A percentile compares a stretch with the other conserved stretches of the same genome.
Conservation (phyloP, 305 asterid genomes). For the Solanum aculeatissimum region DNA sequence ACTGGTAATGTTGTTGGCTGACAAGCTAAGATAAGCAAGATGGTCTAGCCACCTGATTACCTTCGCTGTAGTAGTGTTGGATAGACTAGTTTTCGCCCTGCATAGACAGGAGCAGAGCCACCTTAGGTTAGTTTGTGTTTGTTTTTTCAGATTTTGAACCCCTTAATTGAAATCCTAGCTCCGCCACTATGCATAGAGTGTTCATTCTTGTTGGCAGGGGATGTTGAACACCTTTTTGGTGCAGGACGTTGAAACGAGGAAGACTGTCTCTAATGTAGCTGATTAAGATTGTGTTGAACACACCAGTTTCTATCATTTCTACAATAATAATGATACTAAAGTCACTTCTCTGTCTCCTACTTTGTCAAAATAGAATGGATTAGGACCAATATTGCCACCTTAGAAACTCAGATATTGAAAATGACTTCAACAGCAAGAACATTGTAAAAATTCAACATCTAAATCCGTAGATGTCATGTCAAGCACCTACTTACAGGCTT, state of each 20-base stretch:
- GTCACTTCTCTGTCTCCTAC: not conserved
- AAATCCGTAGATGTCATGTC: not conserved
- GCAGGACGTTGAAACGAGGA: not conserved
- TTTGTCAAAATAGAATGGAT: not conserved
- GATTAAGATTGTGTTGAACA: not conserved
- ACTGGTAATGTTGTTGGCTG: not conserved
- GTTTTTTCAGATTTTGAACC: no score
- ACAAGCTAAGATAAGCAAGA: not conserved
- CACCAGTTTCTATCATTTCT: no score
- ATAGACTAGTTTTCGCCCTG: no score
- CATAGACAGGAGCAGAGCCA: no score
- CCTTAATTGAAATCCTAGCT: no score
- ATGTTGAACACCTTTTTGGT: not conserved
- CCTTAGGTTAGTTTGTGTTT: no score
- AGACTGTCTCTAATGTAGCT: not conserved
- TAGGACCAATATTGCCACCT: not conserved
- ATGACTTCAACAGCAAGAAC: not conserved
- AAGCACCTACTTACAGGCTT: not conserved
- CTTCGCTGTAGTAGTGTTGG: no score
- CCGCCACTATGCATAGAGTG: not conserved
- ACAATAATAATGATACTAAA: not conserved
- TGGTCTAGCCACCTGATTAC: not conserved
- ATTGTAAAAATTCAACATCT: not conserved
- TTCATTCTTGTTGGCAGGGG: not conserved
- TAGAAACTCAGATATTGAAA: not conserved